These are phyloP conservation scores for Brassica balearica DNA, from an alignment of 441 rosid genomes.

Conservation along the genomic window DNA sequence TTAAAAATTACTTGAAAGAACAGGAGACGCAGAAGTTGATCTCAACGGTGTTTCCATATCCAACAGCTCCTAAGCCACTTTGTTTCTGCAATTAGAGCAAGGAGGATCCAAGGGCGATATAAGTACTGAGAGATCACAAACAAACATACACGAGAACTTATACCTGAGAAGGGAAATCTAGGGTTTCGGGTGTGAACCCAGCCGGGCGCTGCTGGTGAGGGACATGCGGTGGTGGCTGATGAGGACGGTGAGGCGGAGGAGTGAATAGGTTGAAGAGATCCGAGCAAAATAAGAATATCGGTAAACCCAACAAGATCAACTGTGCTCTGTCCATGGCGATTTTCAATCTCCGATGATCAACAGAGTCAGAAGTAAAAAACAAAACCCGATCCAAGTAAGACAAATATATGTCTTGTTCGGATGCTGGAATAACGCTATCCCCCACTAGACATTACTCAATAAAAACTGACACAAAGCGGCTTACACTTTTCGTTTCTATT, in stretches of 20 bases:
- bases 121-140: background rate
- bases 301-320: slow-evolving; percentile 65
- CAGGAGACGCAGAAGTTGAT: slow-evolving; percentile 88
- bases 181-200: slow-evolving; percentile 46
- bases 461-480: background rate
- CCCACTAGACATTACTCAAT: background rate
- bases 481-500: background rate
- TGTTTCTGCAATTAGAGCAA: slow-evolving; percentile 47
- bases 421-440: background rate
- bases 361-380: slow-evolving; percentile 6
- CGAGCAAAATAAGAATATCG: slow-evolving; percentile 63
- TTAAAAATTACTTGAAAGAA: slow-evolving; percentile 59
- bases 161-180: slow-evolving; percentile 61
- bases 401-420: background rate
- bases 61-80: slow-evolving; percentile 48
- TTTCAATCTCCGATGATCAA: background rate
- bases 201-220: slow-evolving; percentile 47
- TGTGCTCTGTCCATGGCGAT: slow-evolving; percentile 67
- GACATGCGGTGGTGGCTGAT: slow-evolving; percentile 46
- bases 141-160: background rate
- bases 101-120: background rate
- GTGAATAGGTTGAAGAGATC: slow-evolving; percentile 72
- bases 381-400: slow-evolving; percentile 15
- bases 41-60: slow-evolving; percentile 66
- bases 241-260: slow-evolving; percentile 50